phyloP scores from a whole-genome alignment of 225 moss, liverwort and hornwort species.

The Ulota crispa region DNA sequence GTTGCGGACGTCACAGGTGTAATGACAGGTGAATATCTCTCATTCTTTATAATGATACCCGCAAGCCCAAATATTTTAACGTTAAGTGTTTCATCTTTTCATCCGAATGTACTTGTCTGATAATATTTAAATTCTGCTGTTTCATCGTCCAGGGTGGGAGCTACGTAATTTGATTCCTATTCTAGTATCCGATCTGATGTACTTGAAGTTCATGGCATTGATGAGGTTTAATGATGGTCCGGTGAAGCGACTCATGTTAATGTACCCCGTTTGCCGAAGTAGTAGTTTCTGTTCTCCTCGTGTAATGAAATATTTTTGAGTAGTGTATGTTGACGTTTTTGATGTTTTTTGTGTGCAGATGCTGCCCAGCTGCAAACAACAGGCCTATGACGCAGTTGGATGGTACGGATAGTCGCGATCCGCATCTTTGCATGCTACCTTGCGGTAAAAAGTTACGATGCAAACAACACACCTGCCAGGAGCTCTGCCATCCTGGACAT shows the following conservation, averaged over 20 bases:
- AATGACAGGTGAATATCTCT: constrained; percentile 59
- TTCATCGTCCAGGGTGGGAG: neutral
- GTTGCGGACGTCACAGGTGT: constrained; percentile 89
- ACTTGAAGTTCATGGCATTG: neutral
- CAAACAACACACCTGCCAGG: constrained; percentile 81
- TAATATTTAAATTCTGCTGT: neutral
- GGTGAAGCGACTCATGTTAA: neutral
- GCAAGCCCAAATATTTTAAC: no score
- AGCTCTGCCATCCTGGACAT: constrained; percentile 87
- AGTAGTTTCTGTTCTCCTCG: neutral
- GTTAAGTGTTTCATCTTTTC: neutral
- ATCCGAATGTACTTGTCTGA: neutral
- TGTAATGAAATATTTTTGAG: neutral
- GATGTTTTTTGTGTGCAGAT: constrained; percentile 41
- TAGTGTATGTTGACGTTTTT: constrained; percentile 10
- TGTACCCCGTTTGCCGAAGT: neutral
- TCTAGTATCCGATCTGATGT: neutral
- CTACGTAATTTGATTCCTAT: neutral
- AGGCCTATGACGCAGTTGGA: constrained; percentile 34
- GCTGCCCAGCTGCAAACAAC: constrained; percentile 60
- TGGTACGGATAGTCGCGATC: constrained; percentile 47
- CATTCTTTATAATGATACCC: neutral
- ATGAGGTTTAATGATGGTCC: neutral
- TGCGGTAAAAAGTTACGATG: constrained; percentile 94
- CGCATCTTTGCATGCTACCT: constrained; percentile 75